Conservation (phyloP, 306 rosid genomes). For the Pyrus bretschneideri region DNA sequence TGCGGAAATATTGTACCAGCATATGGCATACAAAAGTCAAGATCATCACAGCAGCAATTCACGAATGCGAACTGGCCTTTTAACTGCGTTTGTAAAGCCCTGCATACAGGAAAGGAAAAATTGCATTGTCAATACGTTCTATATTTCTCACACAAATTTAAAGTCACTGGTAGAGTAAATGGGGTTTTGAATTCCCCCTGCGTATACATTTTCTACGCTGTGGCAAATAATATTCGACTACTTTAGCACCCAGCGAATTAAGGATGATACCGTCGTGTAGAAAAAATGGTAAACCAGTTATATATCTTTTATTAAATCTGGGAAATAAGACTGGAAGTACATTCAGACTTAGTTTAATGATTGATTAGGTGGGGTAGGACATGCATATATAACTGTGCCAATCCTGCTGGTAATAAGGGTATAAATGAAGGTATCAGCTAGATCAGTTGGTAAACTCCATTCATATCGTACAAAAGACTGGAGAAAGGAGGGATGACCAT, state of each 20-base stretch:
- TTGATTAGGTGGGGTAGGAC: not conserved
- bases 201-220: not conserved
- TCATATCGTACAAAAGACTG: not conserved
- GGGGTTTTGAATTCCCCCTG: too few species aligned
- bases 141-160: not conserved
- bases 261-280: not conserved
- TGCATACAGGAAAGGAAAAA: slow-evolving; percentile 20
- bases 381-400: not conserved
- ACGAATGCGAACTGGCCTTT: slow-evolving; percentile 81
- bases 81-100: slow-evolving; percentile 94
- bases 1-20: not conserved
- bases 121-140: not conserved
- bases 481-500: not conserved
- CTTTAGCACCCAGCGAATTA: not conserved
- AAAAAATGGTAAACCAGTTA: not conserved
- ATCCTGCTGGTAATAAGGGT: not conserved
- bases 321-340: not conserved
- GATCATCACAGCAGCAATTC: slow-evolving; percentile 52
- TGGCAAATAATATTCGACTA: not conserved
- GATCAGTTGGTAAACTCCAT: not conserved
- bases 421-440: not conserved
- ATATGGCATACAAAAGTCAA: slow-evolving; percentile 3
- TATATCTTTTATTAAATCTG: not conserved
- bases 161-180: not conserved
- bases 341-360: not conserved